These are phyloP conservation scores for Elsinoe australis DNA, from an alignment of 2,329 filamentous ascomycete species.

Conservation along the genomic window DNA sequence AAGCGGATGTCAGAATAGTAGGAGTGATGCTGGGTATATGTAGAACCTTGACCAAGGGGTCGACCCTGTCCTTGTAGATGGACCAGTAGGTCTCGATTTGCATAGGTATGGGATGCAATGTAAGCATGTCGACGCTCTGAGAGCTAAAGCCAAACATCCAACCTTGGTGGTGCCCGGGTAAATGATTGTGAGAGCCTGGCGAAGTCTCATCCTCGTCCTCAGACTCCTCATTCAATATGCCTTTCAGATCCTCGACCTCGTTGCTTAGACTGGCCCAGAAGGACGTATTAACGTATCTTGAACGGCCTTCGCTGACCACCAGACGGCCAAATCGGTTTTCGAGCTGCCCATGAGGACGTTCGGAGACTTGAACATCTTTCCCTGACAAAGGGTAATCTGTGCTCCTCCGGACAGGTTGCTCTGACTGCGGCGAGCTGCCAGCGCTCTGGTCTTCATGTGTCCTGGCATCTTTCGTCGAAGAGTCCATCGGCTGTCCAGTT, in stretches of 20 bases:
- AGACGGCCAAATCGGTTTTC: constrained; percentile 55
- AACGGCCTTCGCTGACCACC: constrained; percentile 62
- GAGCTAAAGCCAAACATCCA: constrained; percentile 69
- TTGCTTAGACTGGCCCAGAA: constrained; percentile 72
- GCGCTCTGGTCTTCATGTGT: constrained; percentile 27
- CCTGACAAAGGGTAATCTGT: constrained; percentile 2
- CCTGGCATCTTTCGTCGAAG: background rate
- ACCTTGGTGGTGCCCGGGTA: constrained; percentile 53
- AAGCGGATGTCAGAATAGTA: constrained; percentile 53
- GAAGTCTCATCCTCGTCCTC: constrained; percentile 53
- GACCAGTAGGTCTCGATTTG: constrained; percentile 63
- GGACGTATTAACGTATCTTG: constrained; percentile 66
- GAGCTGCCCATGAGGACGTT: constrained; percentile 22
- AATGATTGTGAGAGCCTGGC: constrained; percentile 33
- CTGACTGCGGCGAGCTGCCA: constrained; percentile 1
- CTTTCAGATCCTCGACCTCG: constrained; percentile 59
- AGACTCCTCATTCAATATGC: constrained; percentile 54
- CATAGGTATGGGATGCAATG: constrained; percentile 57
- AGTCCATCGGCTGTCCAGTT: background rate
- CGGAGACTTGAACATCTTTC: background rate
- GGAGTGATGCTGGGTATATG: constrained; percentile 61
- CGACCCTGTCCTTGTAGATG: constrained; percentile 64
- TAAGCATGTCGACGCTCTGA: constrained; percentile 57
- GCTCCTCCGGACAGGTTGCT: constrained; percentile 8
- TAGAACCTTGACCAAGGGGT: constrained; percentile 63